Percentiles rank a stretch among this genome's conserved stretches.
Conservation (phyloP, 805 yeast genomes). For the Nematodospora valgi region DNA sequence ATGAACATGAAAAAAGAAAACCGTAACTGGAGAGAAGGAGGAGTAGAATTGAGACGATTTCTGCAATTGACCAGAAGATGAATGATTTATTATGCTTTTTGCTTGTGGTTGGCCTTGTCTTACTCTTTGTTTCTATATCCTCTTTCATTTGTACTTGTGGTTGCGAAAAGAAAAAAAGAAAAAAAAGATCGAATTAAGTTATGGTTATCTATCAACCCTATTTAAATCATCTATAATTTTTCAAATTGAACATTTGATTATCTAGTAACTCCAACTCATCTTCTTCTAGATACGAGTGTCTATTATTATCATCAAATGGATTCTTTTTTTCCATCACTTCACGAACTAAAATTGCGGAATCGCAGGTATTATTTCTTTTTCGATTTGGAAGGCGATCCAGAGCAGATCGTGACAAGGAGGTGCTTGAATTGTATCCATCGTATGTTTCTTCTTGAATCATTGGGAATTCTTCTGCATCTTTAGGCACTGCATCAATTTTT, state of each 20-base stretch:
- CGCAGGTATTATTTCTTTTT: neutral
- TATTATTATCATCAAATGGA: slow-evolving; percentile 6
- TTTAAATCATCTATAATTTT: too few species aligned
- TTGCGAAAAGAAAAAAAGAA: too few species aligned
- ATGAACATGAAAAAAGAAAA: too few species aligned
- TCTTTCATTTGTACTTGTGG: too few species aligned
- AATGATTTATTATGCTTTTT: too few species aligned
- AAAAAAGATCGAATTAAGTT: too few species aligned
- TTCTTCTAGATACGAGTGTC: slow-evolving; percentile 17
- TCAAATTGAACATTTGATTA: slow-evolving; percentile 8
- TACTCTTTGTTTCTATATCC: too few species aligned
- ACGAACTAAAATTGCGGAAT: neutral
- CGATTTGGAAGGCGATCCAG: neutral
- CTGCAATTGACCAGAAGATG: too few species aligned
- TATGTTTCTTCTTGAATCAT: slow-evolving; percentile 21
- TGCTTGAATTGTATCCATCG: slow-evolving; percentile 20
- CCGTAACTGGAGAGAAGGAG: too few species aligned
- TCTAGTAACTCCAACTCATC: slow-evolving; percentile 22
- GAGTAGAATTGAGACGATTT: too few species aligned
- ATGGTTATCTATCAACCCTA: too few species aligned
- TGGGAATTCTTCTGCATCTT: slow-evolving; percentile 11
- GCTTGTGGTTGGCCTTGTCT: too few species aligned
- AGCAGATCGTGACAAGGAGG: slow-evolving; percentile 3
- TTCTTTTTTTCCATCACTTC: slow-evolving; percentile 1
- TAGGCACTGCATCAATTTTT: slow-evolving; percentile 1